A percentile compares a stretch with the other conserved stretches of the same genome.
Conservation (phyloP, 2,329 filamentous ascomycete species). For the Dactylella cylindrospora region DNA sequence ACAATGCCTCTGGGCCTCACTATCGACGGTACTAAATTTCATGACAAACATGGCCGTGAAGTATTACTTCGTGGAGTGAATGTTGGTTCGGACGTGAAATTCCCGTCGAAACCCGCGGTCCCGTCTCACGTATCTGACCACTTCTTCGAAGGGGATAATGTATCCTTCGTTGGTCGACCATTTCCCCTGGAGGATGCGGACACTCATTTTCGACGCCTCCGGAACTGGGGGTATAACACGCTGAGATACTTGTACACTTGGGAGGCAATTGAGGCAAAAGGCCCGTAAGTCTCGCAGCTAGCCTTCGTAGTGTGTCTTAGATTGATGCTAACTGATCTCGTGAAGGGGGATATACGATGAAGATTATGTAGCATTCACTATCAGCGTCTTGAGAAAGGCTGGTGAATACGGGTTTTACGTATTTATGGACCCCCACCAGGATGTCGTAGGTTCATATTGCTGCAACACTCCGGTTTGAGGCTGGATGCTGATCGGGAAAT, state of each 20-base stretch:
- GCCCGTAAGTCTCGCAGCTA: constrained; percentile 58
- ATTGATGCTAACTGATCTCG: constrained; percentile 1
- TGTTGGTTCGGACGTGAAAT: constrained; percentile 84
- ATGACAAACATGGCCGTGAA: constrained; percentile 78
- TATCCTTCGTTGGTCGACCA: constrained; percentile 83
- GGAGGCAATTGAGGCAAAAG: constrained; percentile 95
- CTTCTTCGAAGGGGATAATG: constrained; percentile 91
- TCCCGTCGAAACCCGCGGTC: constrained; percentile 75
- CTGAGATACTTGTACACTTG: constrained; percentile 97
- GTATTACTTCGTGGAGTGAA: constrained; percentile 92
- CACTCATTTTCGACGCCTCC: constrained; percentile 80
- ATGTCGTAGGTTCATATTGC: constrained; percentile 70
- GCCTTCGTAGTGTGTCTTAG: background rate
- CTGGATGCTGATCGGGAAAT: constrained; percentile 1
- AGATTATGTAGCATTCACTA: constrained; percentile 87
- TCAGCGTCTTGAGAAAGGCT: constrained; percentile 77
- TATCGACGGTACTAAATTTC: constrained; percentile 83
- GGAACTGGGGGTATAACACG: constrained; percentile 90
- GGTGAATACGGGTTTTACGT: constrained; percentile 92
- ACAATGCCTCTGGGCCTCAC: constrained; percentile 73
- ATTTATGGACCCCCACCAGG: constrained; percentile 98
- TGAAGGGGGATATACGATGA: constrained; percentile 78
- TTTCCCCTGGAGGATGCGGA: constrained; percentile 82
- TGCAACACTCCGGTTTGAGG: background rate
- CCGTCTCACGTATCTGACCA: constrained; percentile 74